Base-by-base conservation (phyloP, 2,329 filamentous ascomycete species). In the Phaeosphaeria sp. region DNA sequence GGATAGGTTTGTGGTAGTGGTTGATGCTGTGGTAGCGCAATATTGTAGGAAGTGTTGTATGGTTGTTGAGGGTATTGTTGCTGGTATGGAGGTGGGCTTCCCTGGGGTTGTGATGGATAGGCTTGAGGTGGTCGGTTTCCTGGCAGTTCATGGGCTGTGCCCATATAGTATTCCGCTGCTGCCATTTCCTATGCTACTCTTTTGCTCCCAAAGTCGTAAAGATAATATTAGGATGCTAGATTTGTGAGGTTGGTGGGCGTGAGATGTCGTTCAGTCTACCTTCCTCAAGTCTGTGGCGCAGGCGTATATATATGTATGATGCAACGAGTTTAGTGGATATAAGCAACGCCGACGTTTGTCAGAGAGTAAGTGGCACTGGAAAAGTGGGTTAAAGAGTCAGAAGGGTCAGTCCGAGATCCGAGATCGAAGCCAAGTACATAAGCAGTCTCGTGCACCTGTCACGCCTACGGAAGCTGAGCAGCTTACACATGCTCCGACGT, bases 111-210 rank as follows among this genome's bases (percentile, higher is more conserved):
- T 27, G 59, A 54, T 41, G 58, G 55, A 52, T 68, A 65, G 42
- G 47, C 39, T 27, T 60, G 57, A 27, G 60, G 61, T 46, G 51
- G 56, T 11, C 60, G 57, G n/a, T 68, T 58, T 43, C 56, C 58
- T 23, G 67, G 62, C 50, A 69, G 58, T 54, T 67, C 58, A 30
- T 71, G 63, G 10, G 65, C 63, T 33, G 67, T 69, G 55, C 69
- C 71, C 30, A 36, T 36, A 55, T 71, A 77, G 61, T 77, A 76
- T 55, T 75, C 74, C 50, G 68, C 60, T 43, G 74, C 69, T 62
- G 74, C 71, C 73, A 76, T 77, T 23, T 48, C n/a, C 27, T 30
- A 43, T 54, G 41, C 42, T 36, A n/a, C 27, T 30, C 49, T 18
- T 6, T 18, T 21, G 41, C 17, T 54, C 11, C 47, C 41, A 39